Evolutionary conservation across 1,284 basidiomycete genomes (phyloP), one percentile per base, ranked within the genome.

Genomic region (Malassezia restricta): DNA sequence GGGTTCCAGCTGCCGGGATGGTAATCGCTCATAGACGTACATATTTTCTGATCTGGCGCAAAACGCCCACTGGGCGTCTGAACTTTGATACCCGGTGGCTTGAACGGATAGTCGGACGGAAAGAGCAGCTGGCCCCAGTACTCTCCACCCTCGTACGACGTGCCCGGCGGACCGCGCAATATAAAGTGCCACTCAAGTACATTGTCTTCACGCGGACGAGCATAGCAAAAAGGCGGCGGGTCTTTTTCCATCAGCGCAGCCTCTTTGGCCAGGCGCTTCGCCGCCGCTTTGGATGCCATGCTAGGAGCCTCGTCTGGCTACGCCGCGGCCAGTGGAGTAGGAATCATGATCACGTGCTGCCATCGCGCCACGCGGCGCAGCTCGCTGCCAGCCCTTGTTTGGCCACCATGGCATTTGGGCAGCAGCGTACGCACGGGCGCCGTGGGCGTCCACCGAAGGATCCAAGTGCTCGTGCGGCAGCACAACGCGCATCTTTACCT

Each of bases 181-280:
- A 72, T 67, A 54, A 65, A 72, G 50, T 73, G 68, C 63, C 68
- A 65, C 40, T 61, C 63, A 41, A 94, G 76, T 61, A 94, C 90
- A 75, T 95, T 91, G 82, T 89, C 91, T 79, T 94, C 90, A 65
- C 92, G 87, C 28, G 90, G 90, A 40, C 81, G 80, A 39, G 89
- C 89, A 83, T 86, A 91, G 42, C 92, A 84, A 75, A 89, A 92
- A 54, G 89, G 89, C 3, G 90, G 90, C 27, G 90, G 87, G 57
- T 88, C 85, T 72, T 78, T 86, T 76, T 91, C 88, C 89, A 95
- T 94, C 47, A 81, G 77, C 68, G 87, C 81, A 75, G 85, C 91
- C 79, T 95, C 90, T 76, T 92, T 89, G 40, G 79, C 77, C 61
- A 89, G 55, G n/a, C 58, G 51, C 43, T 60, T 60, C 43, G 56